Conservation (phyloP, 148 eudicot genomes). For the Camellia japonica region DNA sequence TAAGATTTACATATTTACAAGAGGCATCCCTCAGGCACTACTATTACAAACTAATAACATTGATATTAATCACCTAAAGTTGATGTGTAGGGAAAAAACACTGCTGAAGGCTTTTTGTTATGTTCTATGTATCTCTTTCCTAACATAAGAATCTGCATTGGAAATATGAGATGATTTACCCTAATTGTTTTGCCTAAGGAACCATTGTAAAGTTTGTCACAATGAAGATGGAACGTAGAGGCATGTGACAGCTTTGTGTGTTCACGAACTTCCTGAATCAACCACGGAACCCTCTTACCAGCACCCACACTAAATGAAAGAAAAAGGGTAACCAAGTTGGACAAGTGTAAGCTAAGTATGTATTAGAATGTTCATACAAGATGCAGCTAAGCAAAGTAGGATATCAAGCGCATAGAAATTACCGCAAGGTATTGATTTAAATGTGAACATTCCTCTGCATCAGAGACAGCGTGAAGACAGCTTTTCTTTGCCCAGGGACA, state of each 20-base stretch:
- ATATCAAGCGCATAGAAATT: constrained; percentile 17
- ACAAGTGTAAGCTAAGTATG: not conserved
- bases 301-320: constrained; percentile 41
- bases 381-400: constrained; percentile 1
- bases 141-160: not conserved
- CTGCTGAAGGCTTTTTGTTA: not conserved
- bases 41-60: too few species aligned
- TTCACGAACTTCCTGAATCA: constrained; percentile 52
- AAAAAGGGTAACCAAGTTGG: not conserved
- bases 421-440: constrained; percentile 91
- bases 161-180: constrained; percentile 21
- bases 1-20: too few species aligned
- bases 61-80: too few species aligned
- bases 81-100: too few species aligned
- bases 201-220: constrained; percentile 48
- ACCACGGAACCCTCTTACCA: constrained; percentile 32
- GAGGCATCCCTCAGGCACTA: too few species aligned
- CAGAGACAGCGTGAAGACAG: constrained; percentile 88
- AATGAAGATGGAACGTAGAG: constrained; percentile 36
- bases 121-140: not conserved
- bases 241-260: constrained; percentile 52
- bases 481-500: constrained; percentile 64
- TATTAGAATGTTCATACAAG: constrained; percentile 8
- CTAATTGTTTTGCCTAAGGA: constrained; percentile 57
- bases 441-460: constrained; percentile 80